Conservation (phyloP, 768 basidiomycete genomes). For the Clathrus columnatus region DNA sequence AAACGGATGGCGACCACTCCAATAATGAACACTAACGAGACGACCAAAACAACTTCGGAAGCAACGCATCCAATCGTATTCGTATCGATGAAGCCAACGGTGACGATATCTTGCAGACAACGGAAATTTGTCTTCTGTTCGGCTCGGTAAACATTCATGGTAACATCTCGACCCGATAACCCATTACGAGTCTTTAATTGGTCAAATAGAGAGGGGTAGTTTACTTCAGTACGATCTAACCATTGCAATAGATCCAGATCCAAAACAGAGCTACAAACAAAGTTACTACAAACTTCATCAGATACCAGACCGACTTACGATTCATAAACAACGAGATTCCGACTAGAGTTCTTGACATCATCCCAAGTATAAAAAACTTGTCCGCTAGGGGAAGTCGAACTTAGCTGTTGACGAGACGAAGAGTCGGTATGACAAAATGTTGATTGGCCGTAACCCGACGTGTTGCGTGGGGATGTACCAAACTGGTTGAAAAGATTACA, state of each 20-base stretch:
- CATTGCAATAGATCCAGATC: constrained; percentile 80
- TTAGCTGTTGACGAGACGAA: constrained; percentile 44
- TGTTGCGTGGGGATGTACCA: constrained; percentile 51
- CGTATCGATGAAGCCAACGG: constrained; percentile 91
- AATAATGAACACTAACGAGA: constrained; percentile 94
- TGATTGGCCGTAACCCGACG: constrained; percentile 53
- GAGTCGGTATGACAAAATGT: constrained; percentile 67
- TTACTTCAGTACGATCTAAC: constrained; percentile 74
- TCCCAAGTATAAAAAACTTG: constrained; percentile 95
- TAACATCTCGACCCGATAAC: constrained; percentile 77
- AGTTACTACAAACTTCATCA: constrained; percentile 11
- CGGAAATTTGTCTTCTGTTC: constrained; percentile 58
- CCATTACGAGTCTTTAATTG: constrained; percentile 60
- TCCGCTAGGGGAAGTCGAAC: constrained; percentile 48
- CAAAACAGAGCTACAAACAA: constrained; percentile 59
- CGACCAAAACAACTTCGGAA: constrained; percentile 86
- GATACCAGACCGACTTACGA: constrained; percentile 47
- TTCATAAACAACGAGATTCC: constrained; percentile 92
- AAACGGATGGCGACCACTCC: constrained; percentile 95
- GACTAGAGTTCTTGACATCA: constrained; percentile 52
- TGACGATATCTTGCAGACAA: constrained; percentile 80
- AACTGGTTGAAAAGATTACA: constrained; percentile 85
- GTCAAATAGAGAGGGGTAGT: constrained; percentile 78
- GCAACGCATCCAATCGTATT: constrained; percentile 94
- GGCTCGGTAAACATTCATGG: constrained; percentile 73